These are phyloP conservation scores for Penicillium sp. DNA, from an alignment of 2,329 filamentous ascomycete genomes.

Conservation along the genomic window DNA sequence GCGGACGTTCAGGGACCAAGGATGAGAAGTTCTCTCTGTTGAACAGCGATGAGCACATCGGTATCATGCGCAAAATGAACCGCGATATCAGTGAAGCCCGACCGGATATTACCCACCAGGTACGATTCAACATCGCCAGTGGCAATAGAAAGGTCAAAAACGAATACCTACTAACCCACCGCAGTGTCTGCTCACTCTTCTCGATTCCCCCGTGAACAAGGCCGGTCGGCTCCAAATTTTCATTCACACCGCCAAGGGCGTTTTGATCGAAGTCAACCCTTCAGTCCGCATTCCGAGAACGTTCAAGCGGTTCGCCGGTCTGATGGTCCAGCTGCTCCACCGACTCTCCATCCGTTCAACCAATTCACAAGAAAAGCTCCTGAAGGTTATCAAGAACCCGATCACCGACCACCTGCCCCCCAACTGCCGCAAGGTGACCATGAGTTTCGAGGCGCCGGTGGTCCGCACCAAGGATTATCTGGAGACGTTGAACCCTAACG, in stretches of 20 bases:
- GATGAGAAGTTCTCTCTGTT: constrained; percentile 96
- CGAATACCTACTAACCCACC: constrained; percentile 5
- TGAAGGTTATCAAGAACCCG: constrained; percentile 95
- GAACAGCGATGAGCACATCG: constrained; percentile 98
- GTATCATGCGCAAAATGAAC: constrained; percentile 99
- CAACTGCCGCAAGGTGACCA: constrained; percentile 93
- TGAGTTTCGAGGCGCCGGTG: constrained; percentile 85
- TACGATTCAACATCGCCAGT: constrained; percentile 40
- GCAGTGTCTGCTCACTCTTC: constrained; percentile 88
- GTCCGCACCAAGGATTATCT: constrained; percentile 86
- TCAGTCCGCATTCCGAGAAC: constrained; percentile 94
- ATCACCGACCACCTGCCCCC: constrained; percentile 94
- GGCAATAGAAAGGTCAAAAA: background rate
- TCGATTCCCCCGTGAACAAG: constrained; percentile 98
- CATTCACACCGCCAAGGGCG: constrained; percentile 94
- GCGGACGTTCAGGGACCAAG: constrained; percentile 53
- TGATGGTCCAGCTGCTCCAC: constrained; percentile 97
- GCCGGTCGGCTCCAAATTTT: constrained; percentile 95
- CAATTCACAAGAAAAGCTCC: constrained; percentile 91
- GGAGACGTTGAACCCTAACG: constrained; percentile 63
- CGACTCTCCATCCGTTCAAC: constrained; percentile 91
- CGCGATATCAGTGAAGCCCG: constrained; percentile 95
- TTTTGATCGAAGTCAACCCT: constrained; percentile 96
- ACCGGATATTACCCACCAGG: constrained; percentile 97
- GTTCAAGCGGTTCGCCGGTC: constrained; percentile 95